Evolutionary conservation across 805 yeast genomes (phyloP).

Genomic region (Nakazawaea holstii): DNA sequence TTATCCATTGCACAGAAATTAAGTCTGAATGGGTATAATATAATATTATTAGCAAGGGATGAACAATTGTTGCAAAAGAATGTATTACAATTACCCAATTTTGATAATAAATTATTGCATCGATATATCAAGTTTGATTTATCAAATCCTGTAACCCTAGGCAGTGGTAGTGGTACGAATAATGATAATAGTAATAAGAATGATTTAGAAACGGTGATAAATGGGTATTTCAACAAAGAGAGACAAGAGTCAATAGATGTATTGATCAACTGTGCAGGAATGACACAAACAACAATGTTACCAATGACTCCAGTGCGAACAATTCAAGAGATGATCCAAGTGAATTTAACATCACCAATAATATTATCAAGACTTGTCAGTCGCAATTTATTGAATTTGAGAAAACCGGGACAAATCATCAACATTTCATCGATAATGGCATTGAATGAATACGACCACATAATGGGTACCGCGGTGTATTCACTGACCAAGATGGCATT

Average conservation of each 20-base stretch:
- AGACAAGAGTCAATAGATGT: conserved; percentile 30
- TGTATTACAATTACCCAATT: conserved; percentile 9
- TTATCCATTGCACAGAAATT: conserved; percentile 45
- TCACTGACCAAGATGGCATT: conserved; percentile 70
- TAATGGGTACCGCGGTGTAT: conserved; percentile 61
- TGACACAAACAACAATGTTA: conserved; percentile 51
- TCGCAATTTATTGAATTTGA: conserved; percentile 41
- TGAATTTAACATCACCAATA: conserved; percentile 61
- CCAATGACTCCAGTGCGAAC: conserved; percentile 33
- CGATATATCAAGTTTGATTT: conserved; percentile 30
- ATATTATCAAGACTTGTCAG: conserved; percentile 48
- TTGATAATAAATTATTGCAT: conserved; percentile 22
- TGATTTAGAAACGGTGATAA: conserved; percentile 12
- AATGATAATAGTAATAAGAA: conserved; percentile 2
- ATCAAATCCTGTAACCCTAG: too few species aligned
- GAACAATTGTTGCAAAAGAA: conserved; percentile 27
- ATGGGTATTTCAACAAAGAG: conserved; percentile 21
- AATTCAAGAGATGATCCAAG: conserved; percentile 40
- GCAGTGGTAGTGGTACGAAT: too few species aligned
- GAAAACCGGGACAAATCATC: conserved; percentile 35
- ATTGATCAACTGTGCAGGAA: conserved; percentile 63
- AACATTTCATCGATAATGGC: conserved; percentile 68
- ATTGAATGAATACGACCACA: conserved; percentile 24
- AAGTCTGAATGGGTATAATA: conserved; percentile 44
- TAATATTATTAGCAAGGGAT: conserved; percentile 48